Base-by-base conservation (phyloP, 495 filamentous ascomycete genomes). In the Glarea lozoyensis region DNA sequence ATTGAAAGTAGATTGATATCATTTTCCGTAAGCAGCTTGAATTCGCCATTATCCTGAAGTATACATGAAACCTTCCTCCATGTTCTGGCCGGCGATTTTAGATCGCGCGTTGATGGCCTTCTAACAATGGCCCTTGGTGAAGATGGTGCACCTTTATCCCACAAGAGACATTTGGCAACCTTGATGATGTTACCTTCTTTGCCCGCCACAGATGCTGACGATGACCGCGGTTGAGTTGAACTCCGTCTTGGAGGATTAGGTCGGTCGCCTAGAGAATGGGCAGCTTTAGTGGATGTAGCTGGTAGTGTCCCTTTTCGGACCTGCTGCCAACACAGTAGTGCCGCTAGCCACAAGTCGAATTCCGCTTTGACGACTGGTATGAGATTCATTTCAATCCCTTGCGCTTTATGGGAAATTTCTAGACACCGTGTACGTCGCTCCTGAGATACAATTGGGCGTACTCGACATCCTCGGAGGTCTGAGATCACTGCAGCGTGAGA, bases 31-130 rank as follows among this genome's bases (percentile, higher is more conserved):
- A 83, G 82, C 10, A 99, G 72, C 59, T 89, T 94, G 55, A 99
- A 86, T 57, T 89, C 82, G 34, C 92, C 92, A 57, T 96, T 97
- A 56, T 95, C 92, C 48, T 93, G 84, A 13, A 99, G 67, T 29
- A 88, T 94, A 66, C 90, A 94, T 35, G 88, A 94, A 23, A 97
- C 85, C 42, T 72, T 77, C 52, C 83, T 76, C 93, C 92, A 96
- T 13, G 71, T 65, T 41, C 69, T 60, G 9, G 69, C 64, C 10
- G 69, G 67, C 10, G 69, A 62, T 3, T 66, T 63, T n/a, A 49
- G 24, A 40, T 56, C 49, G 9, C 42, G 31, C 3, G 48, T 52
- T 3, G 53, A 52, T 16, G 53, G 31, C 6, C 53, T 41, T 45
- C 63, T 63, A 35, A 67, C 67, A 53, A 72, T 76, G 52, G 68